Percentiles rank a stretch among this genome's conserved stretches.
Conservation (phyloP, 1,284 basidiomycete genomes). For the Sanghuangporus baumii region DNA sequence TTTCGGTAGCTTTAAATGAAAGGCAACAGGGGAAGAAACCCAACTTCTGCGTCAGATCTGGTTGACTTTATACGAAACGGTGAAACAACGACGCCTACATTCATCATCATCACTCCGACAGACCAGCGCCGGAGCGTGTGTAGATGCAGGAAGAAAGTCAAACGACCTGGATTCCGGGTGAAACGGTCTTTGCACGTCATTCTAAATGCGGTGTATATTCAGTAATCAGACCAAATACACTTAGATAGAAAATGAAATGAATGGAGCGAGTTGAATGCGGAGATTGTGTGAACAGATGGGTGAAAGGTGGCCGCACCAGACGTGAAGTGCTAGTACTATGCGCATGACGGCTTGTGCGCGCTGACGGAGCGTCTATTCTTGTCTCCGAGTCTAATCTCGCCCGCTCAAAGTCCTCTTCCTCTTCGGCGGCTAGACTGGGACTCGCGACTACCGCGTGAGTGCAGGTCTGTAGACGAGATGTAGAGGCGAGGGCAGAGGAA, state of each 20-base stretch:
- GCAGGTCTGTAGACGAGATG: not conserved
- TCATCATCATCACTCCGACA: not conserved
- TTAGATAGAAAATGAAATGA: not conserved
- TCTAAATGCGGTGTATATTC: not conserved
- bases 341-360: not conserved
- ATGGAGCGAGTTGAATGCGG: not conserved
- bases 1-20: conserved; percentile 3
- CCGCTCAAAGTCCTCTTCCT: not conserved
- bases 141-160: not conserved
- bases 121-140: not conserved
- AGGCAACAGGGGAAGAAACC: not conserved
- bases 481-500: conserved; percentile 8
- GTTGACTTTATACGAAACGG: not conserved
- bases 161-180: not conserved
- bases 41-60: not conserved
- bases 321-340: not conserved
- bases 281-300: not conserved
- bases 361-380: not conserved
- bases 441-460: not conserved
- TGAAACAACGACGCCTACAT: not conserved
- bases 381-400: not conserved
- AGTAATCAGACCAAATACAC: not conserved
- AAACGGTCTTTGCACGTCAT: not conserved
- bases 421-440: not conserved
- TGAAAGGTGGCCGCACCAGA: conserved; percentile 4